phyloP scores from a whole-genome alignment of 1,284 basidiomycete genomes.

The Limonomyces culmigenus region DNA sequence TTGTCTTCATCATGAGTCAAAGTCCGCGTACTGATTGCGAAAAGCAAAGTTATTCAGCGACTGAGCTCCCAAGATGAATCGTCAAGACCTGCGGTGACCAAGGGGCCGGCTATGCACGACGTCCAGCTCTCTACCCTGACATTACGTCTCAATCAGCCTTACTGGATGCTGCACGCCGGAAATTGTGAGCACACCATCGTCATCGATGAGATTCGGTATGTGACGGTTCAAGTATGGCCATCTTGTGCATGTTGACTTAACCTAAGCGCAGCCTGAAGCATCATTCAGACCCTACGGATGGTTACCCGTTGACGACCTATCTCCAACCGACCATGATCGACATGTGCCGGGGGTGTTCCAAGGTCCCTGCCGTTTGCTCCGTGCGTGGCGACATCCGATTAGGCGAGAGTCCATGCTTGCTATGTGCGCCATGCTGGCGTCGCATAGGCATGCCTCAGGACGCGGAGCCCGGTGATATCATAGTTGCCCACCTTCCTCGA shows the following conservation, averaged over 20 bases:
- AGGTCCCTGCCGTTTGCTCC: constrained; percentile 49
- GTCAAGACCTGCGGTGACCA: constrained; percentile 21
- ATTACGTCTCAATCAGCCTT: constrained; percentile 53
- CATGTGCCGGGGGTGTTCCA: constrained; percentile 48
- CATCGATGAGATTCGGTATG: constrained; percentile 55
- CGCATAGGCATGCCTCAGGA: constrained; percentile 37
- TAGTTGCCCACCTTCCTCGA: constrained; percentile 15
- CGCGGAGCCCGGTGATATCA: constrained; percentile 14
- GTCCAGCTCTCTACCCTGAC: constrained; percentile 33
- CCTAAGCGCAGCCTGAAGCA: constrained; percentile 30
- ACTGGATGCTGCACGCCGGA: constrained; percentile 66
- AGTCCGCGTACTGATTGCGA: background rate
- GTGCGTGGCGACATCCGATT: constrained; percentile 53
- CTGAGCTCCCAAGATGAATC: constrained; percentile 28
- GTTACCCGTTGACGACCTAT: constrained; percentile 51
- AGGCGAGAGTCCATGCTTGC: constrained; percentile 56
- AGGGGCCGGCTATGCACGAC: constrained; percentile 28
- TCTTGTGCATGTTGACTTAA: constrained; percentile 2
- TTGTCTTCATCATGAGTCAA: constrained; percentile 2
- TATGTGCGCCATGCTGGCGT: constrained; percentile 59
- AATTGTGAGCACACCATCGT: constrained; percentile 68
- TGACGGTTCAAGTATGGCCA: constrained; percentile 2
- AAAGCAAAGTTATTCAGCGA: constrained; percentile 3
- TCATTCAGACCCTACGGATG: constrained; percentile 30
- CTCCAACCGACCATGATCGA: constrained; percentile 42